A percentile compares a stretch with the other conserved stretches of the same genome.
phyloP scores from a whole-genome alignment of 164 flowering plant species.

The Macadamia tetraphylla region DNA sequence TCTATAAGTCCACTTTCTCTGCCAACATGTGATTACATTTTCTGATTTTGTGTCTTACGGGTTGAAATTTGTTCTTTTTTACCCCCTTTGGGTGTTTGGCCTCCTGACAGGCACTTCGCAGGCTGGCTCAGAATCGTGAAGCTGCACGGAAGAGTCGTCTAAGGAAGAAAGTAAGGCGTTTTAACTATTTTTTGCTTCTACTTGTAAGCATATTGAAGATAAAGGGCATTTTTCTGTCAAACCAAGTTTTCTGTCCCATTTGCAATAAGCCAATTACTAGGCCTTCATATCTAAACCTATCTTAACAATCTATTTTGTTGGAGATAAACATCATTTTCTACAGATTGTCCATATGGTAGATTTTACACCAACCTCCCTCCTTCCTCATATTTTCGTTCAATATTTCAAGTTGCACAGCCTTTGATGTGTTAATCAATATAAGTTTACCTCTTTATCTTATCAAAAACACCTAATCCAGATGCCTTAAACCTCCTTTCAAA shows the following conservation, averaged over 20 bases:
- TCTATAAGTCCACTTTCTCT: background rate
- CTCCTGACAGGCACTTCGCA: constrained; percentile 52
- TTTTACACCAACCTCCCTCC: no score
- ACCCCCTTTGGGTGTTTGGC: background rate
- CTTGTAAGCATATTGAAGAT: background rate
- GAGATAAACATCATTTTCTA: no score
- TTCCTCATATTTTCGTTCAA: no score
- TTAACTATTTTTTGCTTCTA: no score
- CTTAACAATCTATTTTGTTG: no score
- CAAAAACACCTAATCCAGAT: no score
- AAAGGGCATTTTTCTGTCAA: background rate
- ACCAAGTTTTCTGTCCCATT: background rate
- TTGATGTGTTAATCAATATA: no score
- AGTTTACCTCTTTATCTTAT: no score
- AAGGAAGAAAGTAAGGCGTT: constrained; percentile 59
- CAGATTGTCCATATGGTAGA: no score
- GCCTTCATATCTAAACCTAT: no score
- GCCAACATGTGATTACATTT: background rate
- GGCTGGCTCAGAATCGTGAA: constrained; percentile 87
- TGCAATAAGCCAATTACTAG: background rate
- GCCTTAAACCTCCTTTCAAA: no score
- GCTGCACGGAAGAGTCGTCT: constrained; percentile 82
- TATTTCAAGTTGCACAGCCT: no score
- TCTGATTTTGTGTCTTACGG: background rate
- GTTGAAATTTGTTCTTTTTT: constrained; percentile 4